Conservation (phyloP, 2,329 filamentous ascomycete genomes). For the Zymoseptoria tritici region DNA sequence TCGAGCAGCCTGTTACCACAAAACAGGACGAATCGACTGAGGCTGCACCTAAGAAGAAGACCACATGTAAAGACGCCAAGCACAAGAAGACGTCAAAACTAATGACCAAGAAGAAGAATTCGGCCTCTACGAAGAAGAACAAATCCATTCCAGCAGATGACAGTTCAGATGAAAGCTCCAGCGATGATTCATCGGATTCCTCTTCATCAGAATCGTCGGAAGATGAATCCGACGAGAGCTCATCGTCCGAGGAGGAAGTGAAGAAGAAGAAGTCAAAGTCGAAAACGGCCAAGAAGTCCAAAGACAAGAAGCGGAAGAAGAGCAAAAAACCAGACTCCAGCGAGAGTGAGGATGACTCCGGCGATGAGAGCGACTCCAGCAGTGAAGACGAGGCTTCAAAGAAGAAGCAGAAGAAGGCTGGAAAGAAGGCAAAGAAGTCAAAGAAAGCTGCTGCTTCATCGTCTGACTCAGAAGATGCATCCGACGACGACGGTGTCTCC, state of each 20-base stretch:
- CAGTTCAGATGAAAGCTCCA: constrained; percentile 12
- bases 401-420: constrained; percentile 17
- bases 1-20: constrained; percentile 9
- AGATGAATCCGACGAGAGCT: constrained; percentile 14
- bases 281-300: constrained; percentile 18
- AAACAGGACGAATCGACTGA: background rate
- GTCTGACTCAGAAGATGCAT: constrained; percentile 12
- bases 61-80: constrained; percentile 10
- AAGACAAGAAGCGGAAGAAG: constrained; percentile 18
- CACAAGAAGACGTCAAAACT: constrained; percentile 20
- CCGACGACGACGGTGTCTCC: constrained; percentile 10
- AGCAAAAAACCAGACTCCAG: constrained; percentile 17
- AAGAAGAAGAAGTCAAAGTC: constrained; percentile 17
- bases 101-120: constrained; percentile 18
- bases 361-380: constrained; percentile 9
- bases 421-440: constrained; percentile 13
- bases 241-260: constrained; percentile 17
- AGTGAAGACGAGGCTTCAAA: constrained; percentile 18
- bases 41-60: background rate
- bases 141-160: constrained; percentile 15
- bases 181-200: constrained; percentile 9
- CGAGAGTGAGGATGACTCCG: constrained; percentile 9
- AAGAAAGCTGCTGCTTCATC: constrained; percentile 4
- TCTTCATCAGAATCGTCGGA: constrained; percentile 10
- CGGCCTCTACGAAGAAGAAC: constrained; percentile 14